Evolutionary conservation across 352 stramenopile species (phyloP).

Genomic region (Plasmopara halstedii): DNA sequence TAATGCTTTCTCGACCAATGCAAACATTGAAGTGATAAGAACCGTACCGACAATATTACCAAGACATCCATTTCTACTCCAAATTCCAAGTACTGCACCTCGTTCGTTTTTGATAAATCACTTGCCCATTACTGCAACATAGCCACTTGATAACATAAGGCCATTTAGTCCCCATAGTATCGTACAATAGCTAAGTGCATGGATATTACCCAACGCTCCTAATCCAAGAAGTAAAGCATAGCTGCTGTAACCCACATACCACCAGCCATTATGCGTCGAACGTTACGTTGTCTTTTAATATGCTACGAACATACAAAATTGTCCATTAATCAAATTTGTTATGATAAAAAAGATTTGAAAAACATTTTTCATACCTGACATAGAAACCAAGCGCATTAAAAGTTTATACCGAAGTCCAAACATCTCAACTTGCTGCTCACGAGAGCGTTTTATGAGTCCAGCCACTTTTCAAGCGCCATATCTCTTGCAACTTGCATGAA

Average conservation of each 20-base stretch:
- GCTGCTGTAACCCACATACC: constrained; percentile 63
- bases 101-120: constrained; percentile 84
- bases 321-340: no score
- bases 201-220: constrained; percentile 47
- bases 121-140: constrained; percentile 86
- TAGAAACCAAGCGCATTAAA: no score
- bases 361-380: no score
- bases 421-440: no score
- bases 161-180: constrained; percentile 69
- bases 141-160: constrained; percentile 75
- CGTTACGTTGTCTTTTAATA: constrained; percentile 67
- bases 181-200: constrained; percentile 63
- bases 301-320: constrained; percentile 40
- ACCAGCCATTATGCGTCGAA: constrained; percentile 56
- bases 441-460: no score
- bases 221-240: constrained; percentile 60
- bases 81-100: constrained; percentile 88
- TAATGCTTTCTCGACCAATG: constrained; percentile 57
- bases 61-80: constrained; percentile 95
- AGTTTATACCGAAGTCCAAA: no score
- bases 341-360: no score
- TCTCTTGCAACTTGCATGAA: no score
- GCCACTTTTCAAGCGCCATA: no score
- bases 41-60: constrained; percentile 94
- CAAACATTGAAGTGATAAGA: constrained; percentile 69